These are phyloP conservation scores for Backusella macrospora DNA, from an alignment of 192 early-diverging fungal species.

Conservation along the genomic window DNA sequence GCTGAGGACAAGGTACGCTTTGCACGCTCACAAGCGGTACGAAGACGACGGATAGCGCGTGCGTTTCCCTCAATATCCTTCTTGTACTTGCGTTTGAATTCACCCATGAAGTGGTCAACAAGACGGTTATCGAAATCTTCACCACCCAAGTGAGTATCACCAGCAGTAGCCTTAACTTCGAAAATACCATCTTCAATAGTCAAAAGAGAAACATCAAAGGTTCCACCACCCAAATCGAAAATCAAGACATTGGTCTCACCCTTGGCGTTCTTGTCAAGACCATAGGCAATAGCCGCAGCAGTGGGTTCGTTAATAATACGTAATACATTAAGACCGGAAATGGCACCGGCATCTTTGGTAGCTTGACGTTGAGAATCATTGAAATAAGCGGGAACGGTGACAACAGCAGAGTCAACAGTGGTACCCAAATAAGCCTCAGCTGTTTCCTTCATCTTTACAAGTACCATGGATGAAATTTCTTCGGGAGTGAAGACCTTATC, in stretches of 20 bases:
- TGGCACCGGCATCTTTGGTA: conserved; percentile 90
- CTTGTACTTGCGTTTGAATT: conserved; percentile 99
- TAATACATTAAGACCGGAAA: conserved; percentile 85
- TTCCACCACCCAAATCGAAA: conserved; percentile 98
- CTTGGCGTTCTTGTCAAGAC: conserved; percentile 82
- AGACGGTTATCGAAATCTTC: conserved; percentile 99
- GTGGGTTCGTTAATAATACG: conserved; percentile 97
- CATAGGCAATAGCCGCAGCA: conserved; percentile 91
- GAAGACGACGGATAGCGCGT: conserved; percentile 94
- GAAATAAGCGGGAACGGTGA: conserved; percentile 98
- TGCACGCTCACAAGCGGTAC: conserved; percentile 96
- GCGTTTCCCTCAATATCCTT: conserved; percentile 90
- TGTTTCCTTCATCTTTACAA: conserved; percentile 99
- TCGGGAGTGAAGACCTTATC: conserved; percentile 94
- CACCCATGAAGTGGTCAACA: conserved; percentile 90
- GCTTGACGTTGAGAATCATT: conserved; percentile 96
- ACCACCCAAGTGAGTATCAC: conserved; percentile 99
- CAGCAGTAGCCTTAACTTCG: conserved; percentile 98
- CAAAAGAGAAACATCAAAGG: conserved; percentile 96
- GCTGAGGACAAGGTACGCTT: conserved; percentile 96
- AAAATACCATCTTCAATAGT: conserved; percentile 98
- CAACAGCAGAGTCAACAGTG: conserved; percentile 83
- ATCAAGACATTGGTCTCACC: conserved; percentile 97
- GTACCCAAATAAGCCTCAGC: conserved; percentile 83
- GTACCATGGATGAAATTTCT: conserved; percentile 94